Base-by-base conservation (phyloP, 148 eudicot genomes). In the Silene uniflora region DNA sequence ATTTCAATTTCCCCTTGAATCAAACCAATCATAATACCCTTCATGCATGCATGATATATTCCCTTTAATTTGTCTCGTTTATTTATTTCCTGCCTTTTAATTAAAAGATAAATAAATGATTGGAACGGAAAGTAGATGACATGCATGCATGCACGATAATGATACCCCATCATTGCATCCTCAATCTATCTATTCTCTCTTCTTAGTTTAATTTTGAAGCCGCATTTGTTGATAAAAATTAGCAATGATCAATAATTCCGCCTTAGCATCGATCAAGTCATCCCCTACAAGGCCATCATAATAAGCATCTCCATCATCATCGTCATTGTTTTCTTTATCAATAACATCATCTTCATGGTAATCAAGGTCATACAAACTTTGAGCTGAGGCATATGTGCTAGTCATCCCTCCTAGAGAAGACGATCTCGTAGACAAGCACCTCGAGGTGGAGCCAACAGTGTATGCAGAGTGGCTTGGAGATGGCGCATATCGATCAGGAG, bases 201-300 rank as follows among this genome's bases (percentile, higher is more conserved):
- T 22, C 3, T 54, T 49, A 54, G 22, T n/a, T 72, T 22, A 39
- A 10, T 71, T 7, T 23, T 83, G 80, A 62, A 80, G 71, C 78
- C 74, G 78, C 85, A 87, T 86, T 67, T 89, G 89, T 5, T 81
- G 78, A 67, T 91, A 91, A 77, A 91, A 91, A 23, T 78, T 78
- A 55, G 91, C 87, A 54, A 89, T 89, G 85, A n/a, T n/a, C n/a
- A 91, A 89, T 78, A 84, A 79, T 58, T 91, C 92, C 12, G 96
- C 92, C 70, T 89, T 91, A 17, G 76, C 46, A 79, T 91, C 92
- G 32, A 91, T 87, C 89, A 84, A 82, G 7, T 86, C 89, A 75
- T 91, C 92, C 23, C 84, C 92, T 65, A 58, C 74, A 69, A 84
- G 11, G 1, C 83, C 82, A 71, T 84, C 87, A 60, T 84, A 84